A percentile compares a stretch with the other conserved stretches of the same genome.
These are phyloP conservation scores for Suhomyces xylopsoci DNA, from an alignment of 805 yeast genomes.

Conservation along the genomic window DNA sequence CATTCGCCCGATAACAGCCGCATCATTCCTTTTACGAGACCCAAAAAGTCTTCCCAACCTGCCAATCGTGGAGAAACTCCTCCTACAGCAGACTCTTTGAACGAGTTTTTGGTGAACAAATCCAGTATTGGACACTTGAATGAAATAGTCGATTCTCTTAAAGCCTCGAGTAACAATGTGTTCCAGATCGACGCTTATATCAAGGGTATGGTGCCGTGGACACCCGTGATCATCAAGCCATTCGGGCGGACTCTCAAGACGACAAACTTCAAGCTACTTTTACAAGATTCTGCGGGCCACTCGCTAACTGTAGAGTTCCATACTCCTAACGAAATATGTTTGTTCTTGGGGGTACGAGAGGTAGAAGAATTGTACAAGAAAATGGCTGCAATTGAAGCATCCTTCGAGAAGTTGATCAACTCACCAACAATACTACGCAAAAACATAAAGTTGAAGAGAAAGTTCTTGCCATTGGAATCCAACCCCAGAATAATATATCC, in stretches of 20 bases:
- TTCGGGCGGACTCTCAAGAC: conserved; percentile 26
- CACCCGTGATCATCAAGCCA: conserved; percentile 26
- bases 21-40: neutral
- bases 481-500: neutral
- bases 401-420: neutral
- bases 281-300: conserved; percentile 10
- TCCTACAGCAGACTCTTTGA: neutral
- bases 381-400: conserved; percentile 5
- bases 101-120: neutral
- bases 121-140: neutral
- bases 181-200: conserved; percentile 19
- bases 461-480: neutral
- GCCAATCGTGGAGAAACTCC: neutral
- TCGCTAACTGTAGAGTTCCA: conserved; percentile 19
- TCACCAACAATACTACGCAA: neutral
- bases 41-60: neutral
- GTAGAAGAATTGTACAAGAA: conserved; percentile 11
- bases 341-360: conserved; percentile 18
- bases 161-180: conserved; percentile 5
- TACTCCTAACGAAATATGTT: conserved; percentile 22
- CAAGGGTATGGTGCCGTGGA: conserved; percentile 14
- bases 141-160: neutral
- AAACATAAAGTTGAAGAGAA: neutral
- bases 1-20: neutral
- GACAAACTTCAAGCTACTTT: conserved; percentile 19